Conservation (phyloP, 257 asterid species). For the Solanum ossicruentum region DNA sequence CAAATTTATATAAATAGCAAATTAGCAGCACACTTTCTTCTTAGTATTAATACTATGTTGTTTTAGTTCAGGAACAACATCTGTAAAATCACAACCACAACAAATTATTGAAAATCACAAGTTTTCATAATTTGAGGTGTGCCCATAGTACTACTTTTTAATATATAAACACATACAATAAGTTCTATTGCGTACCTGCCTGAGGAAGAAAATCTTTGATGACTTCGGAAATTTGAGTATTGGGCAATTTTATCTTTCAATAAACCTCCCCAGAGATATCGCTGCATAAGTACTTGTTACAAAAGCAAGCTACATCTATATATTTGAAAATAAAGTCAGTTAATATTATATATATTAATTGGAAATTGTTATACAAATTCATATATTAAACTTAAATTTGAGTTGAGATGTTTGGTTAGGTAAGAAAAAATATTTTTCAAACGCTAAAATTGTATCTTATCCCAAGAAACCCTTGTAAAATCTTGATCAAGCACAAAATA, state of each 20-base stretch:
- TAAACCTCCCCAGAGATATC: background rate
- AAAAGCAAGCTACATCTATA: background rate
- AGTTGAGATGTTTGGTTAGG: too few relatives aligned
- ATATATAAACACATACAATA: background rate
- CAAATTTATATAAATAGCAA: conserved; percentile 31
- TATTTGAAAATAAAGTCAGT: background rate
- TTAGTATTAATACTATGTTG: background rate
- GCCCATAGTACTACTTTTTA: too few relatives aligned
- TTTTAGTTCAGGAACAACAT: too few relatives aligned
- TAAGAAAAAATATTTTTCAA: too few relatives aligned
- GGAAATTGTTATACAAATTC: background rate
- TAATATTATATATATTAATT: too few relatives aligned
- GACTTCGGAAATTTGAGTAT: conserved; percentile 10
- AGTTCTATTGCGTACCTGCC: background rate
- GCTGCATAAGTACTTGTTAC: conserved; percentile 11
- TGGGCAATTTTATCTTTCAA: conserved; percentile 14
- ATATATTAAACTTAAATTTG: background rate
- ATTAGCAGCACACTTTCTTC: background rate
- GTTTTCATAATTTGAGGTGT: background rate
- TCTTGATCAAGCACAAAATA: too few relatives aligned
- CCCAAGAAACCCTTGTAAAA: too few relatives aligned
- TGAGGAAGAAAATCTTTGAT: conserved; percentile 3
- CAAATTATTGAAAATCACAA: background rate
- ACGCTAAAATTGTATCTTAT: too few relatives aligned
- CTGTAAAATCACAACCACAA: background rate